Evolutionary conservation across 2,329 filamentous ascomycete species (phyloP), one percentile per base, ranked within the genome.

Genomic region (Thermoascus crustaceus): DNA sequence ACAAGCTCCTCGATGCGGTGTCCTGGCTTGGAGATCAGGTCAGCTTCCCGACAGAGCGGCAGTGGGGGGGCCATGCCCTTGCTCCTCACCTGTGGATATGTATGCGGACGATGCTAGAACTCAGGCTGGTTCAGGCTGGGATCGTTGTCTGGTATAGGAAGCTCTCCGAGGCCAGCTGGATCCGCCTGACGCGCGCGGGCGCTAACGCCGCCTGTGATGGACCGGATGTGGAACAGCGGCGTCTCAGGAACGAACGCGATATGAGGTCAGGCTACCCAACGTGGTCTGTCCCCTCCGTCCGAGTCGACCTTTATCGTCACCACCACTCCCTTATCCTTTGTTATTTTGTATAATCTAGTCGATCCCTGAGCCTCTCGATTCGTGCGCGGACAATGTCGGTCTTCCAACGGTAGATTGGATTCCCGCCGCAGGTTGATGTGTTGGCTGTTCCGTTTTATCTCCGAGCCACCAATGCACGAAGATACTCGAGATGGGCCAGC

Each of bases 401-500:
- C 36, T 38, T n/a, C n/a, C n/a, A n/a, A n/a, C n/a, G n/a, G n/a
- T n/a, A n/a, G n/a, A n/a, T n/a, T n/a, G n/a, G n/a, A n/a, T n/a
- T 10, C 26, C 26, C 26, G 26, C 26, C 8, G 26, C 26, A 29
- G 26, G 18, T 29, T 17, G n/a, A 29, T 18, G 30, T 32, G 54
- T 57, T 53, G 54, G 50, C 54, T 57, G 47, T 20, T 29, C 30
- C 34, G 24, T 35, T n/a, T 16, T 11, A 11, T 22, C 22, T n/a
- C 29, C 18, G 38, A 27, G 42, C 44, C 42, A 40, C 50, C 53
- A 50, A 61, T 63, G 58, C 57, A 54, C 50, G 38, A 48, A 41
- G 49, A 53, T 46, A 56, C 47, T 45, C 46, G 58, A 52, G 39
- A 86, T 86, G 82, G 78, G 78, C 63, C 72, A 76, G 57, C 71